Percentiles rank a stretch among this genome's conserved stretches.
phyloP scores from a whole-genome alignment of 2,329 filamentous ascomycete genomes.

The Xylaria multiplex region DNA sequence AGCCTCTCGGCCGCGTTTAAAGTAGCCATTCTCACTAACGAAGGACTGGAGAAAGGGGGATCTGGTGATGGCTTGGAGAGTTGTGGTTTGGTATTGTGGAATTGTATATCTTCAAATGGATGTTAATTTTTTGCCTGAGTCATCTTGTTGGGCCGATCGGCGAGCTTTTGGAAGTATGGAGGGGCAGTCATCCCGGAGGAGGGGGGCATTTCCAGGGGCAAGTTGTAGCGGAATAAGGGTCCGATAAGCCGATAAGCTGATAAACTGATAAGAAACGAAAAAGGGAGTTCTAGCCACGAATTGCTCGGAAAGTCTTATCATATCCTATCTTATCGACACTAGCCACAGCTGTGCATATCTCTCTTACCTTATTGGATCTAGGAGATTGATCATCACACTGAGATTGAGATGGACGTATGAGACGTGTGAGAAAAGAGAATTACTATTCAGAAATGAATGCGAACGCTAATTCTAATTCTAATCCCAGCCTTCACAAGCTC shows the following conservation, averaged over 20 bases:
- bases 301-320: too few relatives aligned
- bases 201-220: neutral
- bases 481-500: neutral
- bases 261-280: neutral
- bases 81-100: neutral
- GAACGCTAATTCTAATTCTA: neutral
- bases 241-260: conserved; percentile 10
- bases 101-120: neutral
- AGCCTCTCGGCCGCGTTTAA: conserved; percentile 70
- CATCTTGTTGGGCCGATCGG: conserved; percentile 13
- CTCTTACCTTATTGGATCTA: too few relatives aligned
- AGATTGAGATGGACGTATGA: too few relatives aligned
- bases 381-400: too few relatives aligned
- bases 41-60: neutral
- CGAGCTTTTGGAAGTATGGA: conserved; percentile 12
- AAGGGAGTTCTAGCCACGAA: too few relatives aligned
- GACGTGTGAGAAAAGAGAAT: too few relatives aligned
- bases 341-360: too few relatives aligned
- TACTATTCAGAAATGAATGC: neutral
- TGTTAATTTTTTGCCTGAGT: conserved; percentile 6
- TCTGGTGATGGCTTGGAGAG: too few relatives aligned
- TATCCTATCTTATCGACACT: too few relatives aligned
- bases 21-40: conserved; percentile 26
- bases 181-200: conserved; percentile 3
- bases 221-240: neutral